A percentile compares a stretch with the other conserved stretches of the same genome.
Conservation (phyloP, 768 basidiomycete genomes). For the Boletus tylopilopsis region DNA sequence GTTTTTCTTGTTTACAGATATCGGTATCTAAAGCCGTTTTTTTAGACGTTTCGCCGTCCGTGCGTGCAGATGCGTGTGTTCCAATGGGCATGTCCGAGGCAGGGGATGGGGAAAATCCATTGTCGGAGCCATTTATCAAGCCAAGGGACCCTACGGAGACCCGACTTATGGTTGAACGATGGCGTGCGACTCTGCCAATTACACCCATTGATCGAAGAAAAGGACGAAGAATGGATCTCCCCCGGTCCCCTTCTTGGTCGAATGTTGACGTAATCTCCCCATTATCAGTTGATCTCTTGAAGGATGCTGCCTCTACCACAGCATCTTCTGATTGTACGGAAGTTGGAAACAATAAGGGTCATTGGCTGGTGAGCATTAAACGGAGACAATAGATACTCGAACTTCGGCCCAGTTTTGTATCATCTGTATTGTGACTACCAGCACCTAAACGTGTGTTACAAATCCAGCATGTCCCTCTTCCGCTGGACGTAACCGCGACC, state of each 20-base stretch:
- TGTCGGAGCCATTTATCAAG: slow-evolving; percentile 16
- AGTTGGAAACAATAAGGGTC: slow-evolving; percentile 28
- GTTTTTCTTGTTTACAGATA: not conserved
- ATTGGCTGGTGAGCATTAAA: slow-evolving; percentile 30
- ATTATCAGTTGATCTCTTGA: slow-evolving; percentile 21
- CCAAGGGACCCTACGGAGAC: slow-evolving; percentile 22
- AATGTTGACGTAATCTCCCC: slow-evolving; percentile 17
- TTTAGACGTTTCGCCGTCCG: slow-evolving; percentile 26
- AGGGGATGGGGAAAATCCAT: slow-evolving; percentile 8
- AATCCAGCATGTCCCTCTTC: slow-evolving; percentile 25
- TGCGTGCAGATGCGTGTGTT: slow-evolving; percentile 8
- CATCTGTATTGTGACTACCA: no score
- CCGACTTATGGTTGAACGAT: slow-evolving; percentile 30
- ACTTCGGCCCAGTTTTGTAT: not conserved
- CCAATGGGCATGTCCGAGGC: slow-evolving; percentile 21
- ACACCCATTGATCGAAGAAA: slow-evolving; percentile 7
- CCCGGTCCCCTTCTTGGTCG: not conserved
- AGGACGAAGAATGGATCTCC: slow-evolving; percentile 6
- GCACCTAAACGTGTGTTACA: no score
- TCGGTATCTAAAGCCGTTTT: not conserved
- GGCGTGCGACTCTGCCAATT: slow-evolving; percentile 28
- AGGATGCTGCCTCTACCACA: slow-evolving; percentile 23
- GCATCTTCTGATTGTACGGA: slow-evolving; percentile 33
- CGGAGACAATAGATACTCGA: slow-evolving; percentile 4
- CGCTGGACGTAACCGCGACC: slow-evolving; percentile 48